Conservation (phyloP, 2,329 filamentous ascomycete genomes). For the Chaetomiaceae sp. region DNA sequence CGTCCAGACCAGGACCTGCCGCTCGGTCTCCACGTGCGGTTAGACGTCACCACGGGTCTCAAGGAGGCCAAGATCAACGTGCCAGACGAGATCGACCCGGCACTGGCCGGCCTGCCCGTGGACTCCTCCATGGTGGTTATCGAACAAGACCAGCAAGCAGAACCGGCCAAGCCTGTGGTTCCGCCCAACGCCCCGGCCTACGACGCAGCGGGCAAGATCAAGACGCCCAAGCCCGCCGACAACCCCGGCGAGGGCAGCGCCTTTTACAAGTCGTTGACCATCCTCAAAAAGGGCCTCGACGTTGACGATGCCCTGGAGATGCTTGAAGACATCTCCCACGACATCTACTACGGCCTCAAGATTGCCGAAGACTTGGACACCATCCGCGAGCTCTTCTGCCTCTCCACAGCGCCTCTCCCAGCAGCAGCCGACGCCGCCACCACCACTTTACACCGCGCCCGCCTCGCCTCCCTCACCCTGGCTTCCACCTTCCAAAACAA, state of each 20-base stretch:
- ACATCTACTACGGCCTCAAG: slow-evolving; percentile 65
- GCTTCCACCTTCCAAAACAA: slow-evolving; percentile 61
- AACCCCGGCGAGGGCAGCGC: slow-evolving; percentile 28
- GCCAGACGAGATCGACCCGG: slow-evolving; percentile 45
- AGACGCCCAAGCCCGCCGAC: slow-evolving; percentile 40
- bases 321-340: slow-evolving; percentile 61
- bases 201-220: slow-evolving; percentile 53
- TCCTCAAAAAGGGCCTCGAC: slow-evolving; percentile 42
- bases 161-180: slow-evolving; percentile 31
- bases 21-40: slow-evolving; percentile 58
- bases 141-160: slow-evolving; percentile 40
- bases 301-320: slow-evolving; percentile 50
- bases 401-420: slow-evolving; percentile 38
- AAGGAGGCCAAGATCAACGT: slow-evolving; percentile 64
- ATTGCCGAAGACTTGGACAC: slow-evolving; percentile 52
- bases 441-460: slow-evolving; percentile 36
- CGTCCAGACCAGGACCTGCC: slow-evolving; percentile 62
- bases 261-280: slow-evolving; percentile 45
- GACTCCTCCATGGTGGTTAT: slow-evolving; percentile 52
- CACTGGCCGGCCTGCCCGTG: slow-evolving; percentile 46
- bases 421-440: too few relatives aligned
- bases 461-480: slow-evolving; percentile 53
- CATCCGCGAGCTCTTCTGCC: slow-evolving; percentile 52
- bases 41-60: slow-evolving; percentile 59
- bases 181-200: slow-evolving; percentile 52